phyloP scores from a whole-genome alignment of 805 yeast species.

The Kodamaea laetipori region DNA sequence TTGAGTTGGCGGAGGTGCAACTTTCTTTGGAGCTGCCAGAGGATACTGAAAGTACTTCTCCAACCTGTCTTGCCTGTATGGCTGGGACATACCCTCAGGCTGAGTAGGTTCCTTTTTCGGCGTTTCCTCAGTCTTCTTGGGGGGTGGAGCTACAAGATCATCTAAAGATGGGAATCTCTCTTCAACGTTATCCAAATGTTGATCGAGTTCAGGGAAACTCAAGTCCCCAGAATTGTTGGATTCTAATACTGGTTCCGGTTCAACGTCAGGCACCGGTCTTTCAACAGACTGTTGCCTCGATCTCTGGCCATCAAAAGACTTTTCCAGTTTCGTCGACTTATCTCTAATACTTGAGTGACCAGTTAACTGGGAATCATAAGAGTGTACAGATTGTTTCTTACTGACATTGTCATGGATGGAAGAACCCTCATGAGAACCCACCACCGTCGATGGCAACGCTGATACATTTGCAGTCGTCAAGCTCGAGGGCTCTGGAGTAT shows the following conservation, averaged over 20 bases:
- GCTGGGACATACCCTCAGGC: background rate
- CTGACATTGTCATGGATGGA: background rate
- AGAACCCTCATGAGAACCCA: background rate
- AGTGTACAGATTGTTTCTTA: constrained; percentile 1
- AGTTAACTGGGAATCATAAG: constrained; percentile 8
- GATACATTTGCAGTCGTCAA: too few relatives aligned
- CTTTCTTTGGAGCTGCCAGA: constrained; percentile 1
- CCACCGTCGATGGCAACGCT: background rate
- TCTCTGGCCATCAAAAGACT: constrained; percentile 6
- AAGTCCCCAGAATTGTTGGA: constrained; percentile 16
- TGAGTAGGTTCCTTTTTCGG: background rate
- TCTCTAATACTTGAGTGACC: constrained; percentile 8
- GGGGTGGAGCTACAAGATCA: constrained; percentile 16
- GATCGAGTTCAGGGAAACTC: constrained; percentile 38
- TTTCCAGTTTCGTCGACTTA: constrained; percentile 8
- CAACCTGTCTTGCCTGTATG: background rate
- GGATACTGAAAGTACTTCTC: constrained; percentile 3
- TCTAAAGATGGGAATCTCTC: constrained; percentile 56
- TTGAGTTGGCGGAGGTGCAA: background rate
- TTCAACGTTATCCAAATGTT: constrained; percentile 46
- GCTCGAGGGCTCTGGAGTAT: background rate
- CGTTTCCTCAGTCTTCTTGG: background rate
- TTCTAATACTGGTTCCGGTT: constrained; percentile 4
- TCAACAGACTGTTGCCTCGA: constrained; percentile 8
- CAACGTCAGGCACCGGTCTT: background rate